Base-by-base conservation (phyloP, 352 stramenopile genomes). In the Phytopythium delawarense region DNA sequence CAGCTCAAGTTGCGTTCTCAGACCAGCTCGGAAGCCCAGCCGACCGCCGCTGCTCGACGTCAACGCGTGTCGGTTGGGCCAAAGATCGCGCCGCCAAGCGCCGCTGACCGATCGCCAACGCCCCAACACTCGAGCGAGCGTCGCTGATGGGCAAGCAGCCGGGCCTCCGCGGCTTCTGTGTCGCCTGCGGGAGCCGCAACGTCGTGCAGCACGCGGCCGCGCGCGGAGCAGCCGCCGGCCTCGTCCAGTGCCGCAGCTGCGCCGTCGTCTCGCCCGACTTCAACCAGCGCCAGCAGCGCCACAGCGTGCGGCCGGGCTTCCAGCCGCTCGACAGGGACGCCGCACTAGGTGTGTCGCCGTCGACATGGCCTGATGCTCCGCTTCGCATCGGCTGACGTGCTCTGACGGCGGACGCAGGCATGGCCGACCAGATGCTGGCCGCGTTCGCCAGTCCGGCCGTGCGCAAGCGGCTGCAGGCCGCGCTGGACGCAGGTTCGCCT, bases 171-270 rank as follows among this genome's bases (percentile, higher is more conserved):
- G 78, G 78, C 68, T 79, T 76, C 30, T 89, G 80, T 48, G 66
- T 89, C 34, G 75, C 72, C 25, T 89, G 80, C 35, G 80, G 78
- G 9, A 73, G 70, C 30, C 70, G 67, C 52, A 81, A 81, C 32
- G 54, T 78, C 34, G 52, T 78, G 18, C 48, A 60, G 7, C 54
- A 50, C 35, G 23, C 54, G 5, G 1, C 35, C 16, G 46, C 21
- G 20, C 20, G 50, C 18, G 15, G 16, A 51, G 20, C 48, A 45
- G 1, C 45, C 15, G 16, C 34, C 25, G 32, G 12, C 13, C 54
- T 50, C 15, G 54, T 59, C 7, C 54, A 42, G 39, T 90, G 80
- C 34, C 76, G 78, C 51, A 64, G 57, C 56, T 90, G 80, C 40
- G 64, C 72, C 18, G 60, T 90, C 42, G 69, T 87, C 21, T 75